Percentiles rank a stretch among this genome's conserved stretches.
These are phyloP conservation scores for Aspergillus sp. DNA, from an alignment of 2,329 filamentous ascomycete genomes.

Conservation along the genomic window DNA sequence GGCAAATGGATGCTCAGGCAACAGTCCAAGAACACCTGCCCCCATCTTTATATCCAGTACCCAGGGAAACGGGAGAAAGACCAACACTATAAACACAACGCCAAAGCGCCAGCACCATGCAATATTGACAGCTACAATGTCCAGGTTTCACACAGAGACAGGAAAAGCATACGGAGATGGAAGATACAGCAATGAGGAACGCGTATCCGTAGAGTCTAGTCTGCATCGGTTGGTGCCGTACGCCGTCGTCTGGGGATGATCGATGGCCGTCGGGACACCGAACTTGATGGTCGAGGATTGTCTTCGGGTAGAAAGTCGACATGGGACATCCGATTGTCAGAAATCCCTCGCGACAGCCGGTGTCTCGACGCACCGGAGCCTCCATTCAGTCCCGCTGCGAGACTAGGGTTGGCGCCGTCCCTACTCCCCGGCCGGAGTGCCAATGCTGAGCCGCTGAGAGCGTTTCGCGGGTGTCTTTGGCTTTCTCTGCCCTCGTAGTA, in stretches of 20 bases:
- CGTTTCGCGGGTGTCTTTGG: constrained; percentile 39
- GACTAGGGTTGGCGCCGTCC: constrained; percentile 37
- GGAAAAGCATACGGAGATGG: constrained; percentile 6
- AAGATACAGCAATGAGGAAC: not conserved
- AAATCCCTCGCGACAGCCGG: constrained; percentile 38
- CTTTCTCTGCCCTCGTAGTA: constrained; percentile 42
- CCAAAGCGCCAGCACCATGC: constrained; percentile 28
- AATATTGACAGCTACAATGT: constrained; percentile 12
- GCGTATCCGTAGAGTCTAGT: constrained; percentile 31
- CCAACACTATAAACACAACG: not conserved
- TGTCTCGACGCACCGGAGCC: constrained; percentile 32
- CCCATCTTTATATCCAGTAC: not conserved
- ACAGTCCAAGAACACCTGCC: not conserved
- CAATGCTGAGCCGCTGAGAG: constrained; percentile 37
- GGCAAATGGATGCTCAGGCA: not conserved
- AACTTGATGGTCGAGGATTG: constrained; percentile 33
- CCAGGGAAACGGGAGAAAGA: not conserved
- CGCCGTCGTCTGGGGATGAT: constrained; percentile 39
- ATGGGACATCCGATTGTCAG: constrained; percentile 37
- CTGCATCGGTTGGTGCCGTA: constrained; percentile 37
- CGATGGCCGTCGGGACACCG: constrained; percentile 33
- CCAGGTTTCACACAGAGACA: constrained; percentile 1
- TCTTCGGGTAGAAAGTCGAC: constrained; percentile 38
- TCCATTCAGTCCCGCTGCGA: constrained; percentile 31
- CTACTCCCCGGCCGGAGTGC: constrained; percentile 42